Evolutionary conservation across 1,284 basidiomycete genomes (phyloP), one percentile per base, ranked within the genome.

Genomic region (Fomitopsis schrenkii): DNA sequence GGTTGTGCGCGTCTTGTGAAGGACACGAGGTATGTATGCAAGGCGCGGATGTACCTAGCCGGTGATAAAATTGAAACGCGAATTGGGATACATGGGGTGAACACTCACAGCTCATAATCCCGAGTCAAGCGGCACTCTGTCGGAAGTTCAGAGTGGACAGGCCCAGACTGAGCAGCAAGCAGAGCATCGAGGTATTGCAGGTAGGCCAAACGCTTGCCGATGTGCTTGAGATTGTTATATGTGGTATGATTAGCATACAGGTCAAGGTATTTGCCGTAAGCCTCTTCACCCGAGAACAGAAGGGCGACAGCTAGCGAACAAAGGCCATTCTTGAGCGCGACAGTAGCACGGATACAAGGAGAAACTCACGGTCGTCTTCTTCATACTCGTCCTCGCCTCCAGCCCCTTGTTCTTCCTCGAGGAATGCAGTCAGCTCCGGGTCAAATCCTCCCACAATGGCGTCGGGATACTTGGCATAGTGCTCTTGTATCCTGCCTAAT

Each of bases 231-330:
- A 76, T 99, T 99, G 79, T 89, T 90, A 77, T 93, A 99, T 54
- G 89, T 81, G 53, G 90, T 87, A 71, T 98, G 97, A 63, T 93
- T 88, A 57, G 88, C 79, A 75, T 98, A 94, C 62, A 99, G 75
- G 76, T 99, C 97, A 63, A 99, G 83, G 74, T 97, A 98, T 75
- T 93, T 91, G 55, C 97, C 97, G 65, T 95, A 94, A 41, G 85
- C 85, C 74, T 99, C 97, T 79, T 99, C 97, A 45, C 97, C 97
- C 12, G 94, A 95, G 77, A 98, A 98, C 66, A 96, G 78, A 60
- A 93, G 79, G 62, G 94, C 91, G 60, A 97, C 83, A 59, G 93
- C 95, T 97, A 68, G 54, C 66, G 60, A 48, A 59, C 14, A 15
- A 7, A 19, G 10, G 35, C 8, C 10, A 15, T 10, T 2, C 14